Evolutionary conservation across 2,329 filamentous ascomycete genomes (phyloP).

Genomic region (Microdochium trichocladiopsis): DNA sequence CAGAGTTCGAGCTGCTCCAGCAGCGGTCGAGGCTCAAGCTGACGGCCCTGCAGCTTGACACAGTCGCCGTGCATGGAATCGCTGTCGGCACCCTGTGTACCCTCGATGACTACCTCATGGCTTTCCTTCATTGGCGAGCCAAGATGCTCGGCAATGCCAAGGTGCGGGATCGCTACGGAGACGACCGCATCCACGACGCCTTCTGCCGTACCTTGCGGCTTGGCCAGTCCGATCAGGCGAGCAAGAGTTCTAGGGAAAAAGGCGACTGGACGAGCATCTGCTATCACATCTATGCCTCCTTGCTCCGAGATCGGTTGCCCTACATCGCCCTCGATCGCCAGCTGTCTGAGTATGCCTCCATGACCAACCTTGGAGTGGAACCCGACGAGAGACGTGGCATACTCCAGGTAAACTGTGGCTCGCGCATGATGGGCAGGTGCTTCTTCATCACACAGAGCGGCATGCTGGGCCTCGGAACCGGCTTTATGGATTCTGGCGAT

Average conservation of each 20-base stretch:
- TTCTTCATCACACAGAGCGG: slow-evolving; percentile 13
- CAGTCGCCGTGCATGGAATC: slow-evolving; percentile 12
- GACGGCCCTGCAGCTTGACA: slow-evolving; percentile 19
- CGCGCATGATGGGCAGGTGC: slow-evolving; percentile 13
- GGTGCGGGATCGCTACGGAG: background rate
- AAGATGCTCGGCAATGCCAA: slow-evolving; percentile 10
- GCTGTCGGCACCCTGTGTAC: slow-evolving; percentile 18
- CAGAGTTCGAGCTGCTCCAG: slow-evolving; percentile 13
- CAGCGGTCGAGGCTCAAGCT: slow-evolving; percentile 18
- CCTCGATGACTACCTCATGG: slow-evolving; percentile 23
- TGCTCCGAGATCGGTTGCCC: slow-evolving; percentile 10
- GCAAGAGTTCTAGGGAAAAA: slow-evolving; percentile 4
- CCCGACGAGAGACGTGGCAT: slow-evolving; percentile 4
- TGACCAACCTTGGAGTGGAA: background rate
- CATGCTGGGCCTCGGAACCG: slow-evolving; percentile 22
- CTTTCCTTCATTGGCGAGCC: slow-evolving; percentile 25
- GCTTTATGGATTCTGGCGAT: slow-evolving; percentile 19
- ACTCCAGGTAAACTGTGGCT: slow-evolving; percentile 9
- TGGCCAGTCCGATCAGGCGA: slow-evolving; percentile 7
- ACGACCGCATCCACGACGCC: slow-evolving; percentile 9
- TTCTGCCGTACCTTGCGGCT: slow-evolving; percentile 23
- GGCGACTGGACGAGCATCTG: slow-evolving; percentile 12
- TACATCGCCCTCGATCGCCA: slow-evolving; percentile 7
- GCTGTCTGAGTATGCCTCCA: slow-evolving; percentile 5
- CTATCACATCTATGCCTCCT: slow-evolving; percentile 11